A percentile compares a stretch with the other conserved stretches of the same genome.
phyloP scores from a whole-genome alignment of 1,139 yeast species.

The Pichia sp. region DNA sequence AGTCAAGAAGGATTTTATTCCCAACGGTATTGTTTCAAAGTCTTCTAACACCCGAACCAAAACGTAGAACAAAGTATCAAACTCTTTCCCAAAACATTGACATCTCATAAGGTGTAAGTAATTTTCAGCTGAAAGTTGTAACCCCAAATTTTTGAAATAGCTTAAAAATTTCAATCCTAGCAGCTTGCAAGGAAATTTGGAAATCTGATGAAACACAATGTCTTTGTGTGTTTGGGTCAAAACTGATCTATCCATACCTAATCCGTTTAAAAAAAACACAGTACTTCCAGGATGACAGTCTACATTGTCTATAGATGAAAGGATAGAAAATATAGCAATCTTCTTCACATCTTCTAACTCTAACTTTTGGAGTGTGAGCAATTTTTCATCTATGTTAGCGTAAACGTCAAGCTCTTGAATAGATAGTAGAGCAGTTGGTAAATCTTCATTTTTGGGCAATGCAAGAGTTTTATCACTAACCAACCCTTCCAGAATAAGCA shows the following conservation, averaged over 20 bases:
- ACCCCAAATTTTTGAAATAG: constrained; percentile 11
- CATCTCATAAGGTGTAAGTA: constrained; percentile 18
- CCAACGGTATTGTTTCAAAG: constrained; percentile 6
- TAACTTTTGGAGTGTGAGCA: constrained; percentile 10
- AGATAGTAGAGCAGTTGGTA: constrained; percentile 15
- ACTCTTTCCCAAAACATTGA: constrained; percentile 25
- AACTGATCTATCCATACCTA: constrained; percentile 6
- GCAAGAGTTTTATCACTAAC: neutral
- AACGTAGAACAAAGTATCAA: constrained; percentile 23
- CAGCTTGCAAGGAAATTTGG: constrained; percentile 12
- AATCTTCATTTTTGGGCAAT: constrained; percentile 1
- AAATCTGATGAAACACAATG: constrained; percentile 20
- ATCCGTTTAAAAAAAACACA: constrained; percentile 16
- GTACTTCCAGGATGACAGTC: constrained; percentile 19
- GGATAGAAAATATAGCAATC: constrained; percentile 18
- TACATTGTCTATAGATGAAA: constrained; percentile 22
- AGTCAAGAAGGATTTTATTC: constrained; percentile 6
- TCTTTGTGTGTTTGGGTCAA: constrained; percentile 17
- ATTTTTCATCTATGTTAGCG: constrained; percentile 9
- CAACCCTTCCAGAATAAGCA: constrained; percentile 8
- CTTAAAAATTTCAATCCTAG: constrained; percentile 19
- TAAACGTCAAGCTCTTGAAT: constrained; percentile 16
- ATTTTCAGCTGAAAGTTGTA: constrained; percentile 15
- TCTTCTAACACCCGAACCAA: constrained; percentile 13
- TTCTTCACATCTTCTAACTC: constrained; percentile 12